Percentiles rank a stretch among this genome's conserved stretches.
Evolutionary conservation across 768 basidiomycete species (phyloP).

Genomic region (Neoboletus subvelutipes): DNA sequence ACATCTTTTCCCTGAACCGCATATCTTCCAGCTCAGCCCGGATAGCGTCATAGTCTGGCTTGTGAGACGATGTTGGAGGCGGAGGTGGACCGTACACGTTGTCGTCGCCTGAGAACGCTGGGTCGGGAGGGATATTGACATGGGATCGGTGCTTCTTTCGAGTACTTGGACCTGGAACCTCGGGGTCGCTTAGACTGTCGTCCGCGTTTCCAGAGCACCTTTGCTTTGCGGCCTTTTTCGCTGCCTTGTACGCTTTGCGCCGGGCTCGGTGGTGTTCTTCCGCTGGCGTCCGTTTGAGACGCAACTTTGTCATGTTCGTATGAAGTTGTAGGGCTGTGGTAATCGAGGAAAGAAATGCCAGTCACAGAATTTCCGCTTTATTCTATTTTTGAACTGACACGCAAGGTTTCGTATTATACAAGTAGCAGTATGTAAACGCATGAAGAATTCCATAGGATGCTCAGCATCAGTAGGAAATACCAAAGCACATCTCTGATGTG

Average conservation of each 20-base stretch:
- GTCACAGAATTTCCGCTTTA: too few relatives aligned
- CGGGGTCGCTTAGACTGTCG: neutral
- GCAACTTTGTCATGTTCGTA: constrained; percentile 48
- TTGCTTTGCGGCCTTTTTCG: constrained; percentile 46
- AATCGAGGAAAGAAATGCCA: too few relatives aligned
- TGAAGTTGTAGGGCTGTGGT: neutral
- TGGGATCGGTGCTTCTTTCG: neutral
- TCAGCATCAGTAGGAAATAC: too few relatives aligned
- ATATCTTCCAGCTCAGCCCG: constrained; percentile 60
- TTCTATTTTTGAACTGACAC: too few relatives aligned
- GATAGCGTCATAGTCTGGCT: constrained; percentile 48
- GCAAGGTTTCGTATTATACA: too few relatives aligned
- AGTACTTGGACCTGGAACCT: neutral
- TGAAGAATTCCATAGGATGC: too few relatives aligned
- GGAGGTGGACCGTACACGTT: constrained; percentile 26
- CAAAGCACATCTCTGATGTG: too few relatives aligned
- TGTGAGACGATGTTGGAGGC: constrained; percentile 25
- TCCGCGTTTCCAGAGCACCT: constrained; percentile 23
- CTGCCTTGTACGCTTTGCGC: constrained; percentile 49
- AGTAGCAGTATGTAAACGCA: too few relatives aligned
- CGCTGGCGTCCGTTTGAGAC: constrained; percentile 61
- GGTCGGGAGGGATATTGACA: neutral
- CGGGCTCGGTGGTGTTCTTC: constrained; percentile 49
- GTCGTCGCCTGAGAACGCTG: neutral
- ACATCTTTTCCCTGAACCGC: constrained; percentile 71